Base-by-base conservation (phyloP, 139 green algal genomes). In the Chlorella sorokiniana region DNA sequence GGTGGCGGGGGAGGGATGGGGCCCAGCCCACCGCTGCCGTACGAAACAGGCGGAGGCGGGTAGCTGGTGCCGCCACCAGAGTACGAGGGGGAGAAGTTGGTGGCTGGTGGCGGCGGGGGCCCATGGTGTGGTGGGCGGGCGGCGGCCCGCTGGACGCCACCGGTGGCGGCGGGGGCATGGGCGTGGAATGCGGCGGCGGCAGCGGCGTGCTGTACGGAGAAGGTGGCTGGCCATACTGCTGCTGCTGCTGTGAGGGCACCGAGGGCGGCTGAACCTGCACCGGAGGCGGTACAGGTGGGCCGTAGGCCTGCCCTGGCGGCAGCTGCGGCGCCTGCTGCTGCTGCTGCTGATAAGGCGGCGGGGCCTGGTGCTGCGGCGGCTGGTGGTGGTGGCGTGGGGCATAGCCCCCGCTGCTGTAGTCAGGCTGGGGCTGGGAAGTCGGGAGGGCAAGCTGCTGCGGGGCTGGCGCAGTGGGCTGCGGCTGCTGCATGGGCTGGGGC, bases 1-100 rank as follows among this genome's bases (percentile, higher is more conserved):
- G 82, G 72, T 0, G 82, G 82, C 37, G 82, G 82, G 22, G 74
- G 82, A 4, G 82, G 82, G 62, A 83, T 86, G 65, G 56, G 41
- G 4, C 52, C 71, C 35, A 64, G 48, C 35, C 56, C 59, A 6
- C 69, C n/a, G 51, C 65, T 81, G 37, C 72, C 68, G n/a, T 81
- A 64, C 14, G 41, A 65, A 11, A 76, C 41, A 22, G 72, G 73
- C 1, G 74, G 73, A 10, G 76, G 83, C 6, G 79, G 73, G 67
- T 85, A 85, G 37, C 38, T 69, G 4, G 35, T 45, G 59, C 45
- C 67, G 37, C 78, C 62, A 33, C 48, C 51, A 33, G 37, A 4
- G 51, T 18, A 11, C 29, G 59, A 37, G 8, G 40, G 64, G 35
- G 33, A 37, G 54, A 23, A 20, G 54, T 48, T 56, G 65, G 48